A percentile compares a stretch with the other conserved stretches of the same genome.
Conservation (phyloP, 331 rosid genomes). For the Ulmus americana region DNA sequence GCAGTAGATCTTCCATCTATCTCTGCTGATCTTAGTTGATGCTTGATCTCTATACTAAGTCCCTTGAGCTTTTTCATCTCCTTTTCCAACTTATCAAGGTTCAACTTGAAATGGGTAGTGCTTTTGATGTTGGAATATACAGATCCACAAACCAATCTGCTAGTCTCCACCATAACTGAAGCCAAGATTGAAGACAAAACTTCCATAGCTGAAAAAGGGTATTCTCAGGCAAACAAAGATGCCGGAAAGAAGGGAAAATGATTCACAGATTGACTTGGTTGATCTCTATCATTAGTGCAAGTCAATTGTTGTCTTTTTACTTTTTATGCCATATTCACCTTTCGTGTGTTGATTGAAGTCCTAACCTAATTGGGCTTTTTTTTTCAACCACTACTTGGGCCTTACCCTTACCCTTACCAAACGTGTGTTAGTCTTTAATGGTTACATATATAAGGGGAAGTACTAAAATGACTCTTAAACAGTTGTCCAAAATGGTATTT, state of each 20-base stretch:
- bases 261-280: background rate
- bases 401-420: too few relatives aligned
- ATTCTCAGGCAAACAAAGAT: background rate
- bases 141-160: background rate
- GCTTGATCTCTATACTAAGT: background rate
- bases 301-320: too few relatives aligned
- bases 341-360: too few relatives aligned
- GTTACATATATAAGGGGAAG: too few relatives aligned
- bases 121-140: background rate
- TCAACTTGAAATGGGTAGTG: background rate
- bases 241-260: background rate
- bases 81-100: constrained; percentile 2
- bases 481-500: too few relatives aligned
- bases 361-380: too few relatives aligned
- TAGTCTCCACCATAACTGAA: background rate
- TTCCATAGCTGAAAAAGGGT: background rate
- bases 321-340: too few relatives aligned
- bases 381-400: too few relatives aligned
- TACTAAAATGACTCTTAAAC: too few relatives aligned
- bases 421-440: too few relatives aligned
- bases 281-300: too few relatives aligned
- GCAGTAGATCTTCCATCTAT: background rate
- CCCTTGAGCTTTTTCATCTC: constrained; percentile 6
- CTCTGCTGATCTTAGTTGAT: background rate
- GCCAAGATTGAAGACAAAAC: background rate